Percentiles rank a stretch among this genome's conserved stretches.
These are phyloP conservation scores for Trichoderma virens DNA, from an alignment of 495 filamentous ascomycete species.

Conservation along the genomic window DNA sequence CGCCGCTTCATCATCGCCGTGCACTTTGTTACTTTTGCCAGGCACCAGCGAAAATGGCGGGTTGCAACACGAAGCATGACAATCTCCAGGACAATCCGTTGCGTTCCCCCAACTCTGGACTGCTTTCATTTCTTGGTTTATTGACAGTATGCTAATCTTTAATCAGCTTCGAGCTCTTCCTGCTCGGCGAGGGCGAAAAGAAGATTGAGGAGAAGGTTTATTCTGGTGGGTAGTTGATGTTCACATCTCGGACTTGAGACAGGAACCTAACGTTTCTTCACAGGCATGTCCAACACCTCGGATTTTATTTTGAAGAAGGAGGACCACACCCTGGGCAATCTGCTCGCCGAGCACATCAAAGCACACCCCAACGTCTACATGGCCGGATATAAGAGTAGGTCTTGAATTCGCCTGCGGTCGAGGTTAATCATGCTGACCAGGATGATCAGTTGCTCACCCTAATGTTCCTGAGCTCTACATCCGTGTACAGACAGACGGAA, in stretches of 20 bases:
- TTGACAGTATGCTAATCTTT: conserved; percentile 17
- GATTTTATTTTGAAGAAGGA: conserved; percentile 95
- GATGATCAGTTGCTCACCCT: conserved; percentile 64
- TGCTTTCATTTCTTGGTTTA: neutral
- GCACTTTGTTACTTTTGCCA: neutral
- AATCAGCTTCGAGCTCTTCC: conserved; percentile 80
- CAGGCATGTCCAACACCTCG: conserved; percentile 75
- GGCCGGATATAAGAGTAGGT: conserved; percentile 75
- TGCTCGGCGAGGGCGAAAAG: conserved; percentile 79
- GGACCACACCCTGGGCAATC: conserved; percentile 91
- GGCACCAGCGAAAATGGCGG: neutral
- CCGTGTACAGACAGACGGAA: conserved; percentile 87
- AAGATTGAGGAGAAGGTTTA: conserved; percentile 82
- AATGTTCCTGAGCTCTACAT: conserved; percentile 79
- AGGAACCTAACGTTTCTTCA: conserved; percentile 14
- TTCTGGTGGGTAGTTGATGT: conserved; percentile 56
- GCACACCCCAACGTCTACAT: conserved; percentile 73
- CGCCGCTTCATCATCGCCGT: neutral
- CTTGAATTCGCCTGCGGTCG: neutral
- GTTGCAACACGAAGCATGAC: conserved; percentile 11
- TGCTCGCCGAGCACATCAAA: conserved; percentile 73
- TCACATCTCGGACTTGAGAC: neutral
- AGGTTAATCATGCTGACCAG: neutral
- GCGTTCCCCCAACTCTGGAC: neutral
- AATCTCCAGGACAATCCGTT: conserved; percentile 14